Evolutionary conservation across 805 yeast genomes (phyloP).

Genomic region (Wickerhamiella slavikovae): DNA sequence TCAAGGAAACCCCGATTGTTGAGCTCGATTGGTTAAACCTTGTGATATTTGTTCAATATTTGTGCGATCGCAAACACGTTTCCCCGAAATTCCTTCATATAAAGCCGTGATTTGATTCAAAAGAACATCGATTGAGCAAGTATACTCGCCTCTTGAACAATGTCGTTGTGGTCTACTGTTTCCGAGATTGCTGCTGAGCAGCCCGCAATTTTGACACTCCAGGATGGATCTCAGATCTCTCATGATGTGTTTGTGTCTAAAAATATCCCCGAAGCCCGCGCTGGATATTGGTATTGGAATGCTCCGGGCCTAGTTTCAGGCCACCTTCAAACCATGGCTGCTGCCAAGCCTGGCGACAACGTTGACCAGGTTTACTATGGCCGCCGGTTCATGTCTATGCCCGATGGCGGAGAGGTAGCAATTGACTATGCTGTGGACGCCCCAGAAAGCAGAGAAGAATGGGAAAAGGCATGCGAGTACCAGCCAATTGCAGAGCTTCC

Average conservation of each 20-base stretch:
- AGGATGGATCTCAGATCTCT: slow-evolving; percentile 3
- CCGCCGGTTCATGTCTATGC: slow-evolving; percentile 40
- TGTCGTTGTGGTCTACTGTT: slow-evolving; percentile 7
- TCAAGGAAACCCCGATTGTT: no score
- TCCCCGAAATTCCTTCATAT: no score
- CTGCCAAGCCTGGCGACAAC: slow-evolving; percentile 34
- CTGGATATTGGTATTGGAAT: slow-evolving; percentile 31
- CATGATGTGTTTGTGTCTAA: slow-evolving; percentile 15
- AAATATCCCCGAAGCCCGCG: slow-evolving; percentile 25
- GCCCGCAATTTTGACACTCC: slow-evolving; percentile 5
- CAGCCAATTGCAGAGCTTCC: slow-evolving; percentile 16
- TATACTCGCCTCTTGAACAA: no score
- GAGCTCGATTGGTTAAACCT: no score
- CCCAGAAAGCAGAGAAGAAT: slow-evolving; percentile 17
- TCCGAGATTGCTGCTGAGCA: slow-evolving; percentile 3
- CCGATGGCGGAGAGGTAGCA: slow-evolving; percentile 56
- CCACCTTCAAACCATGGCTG: slow-evolving; percentile 54
- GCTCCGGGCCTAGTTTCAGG: slow-evolving; percentile 53
- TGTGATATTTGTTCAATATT: no score
- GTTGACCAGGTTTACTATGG: slow-evolving; percentile 49
- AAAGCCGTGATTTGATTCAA: no score
- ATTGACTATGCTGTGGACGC: slow-evolving; percentile 46
- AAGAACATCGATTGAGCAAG: no score
- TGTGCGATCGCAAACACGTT: no score
- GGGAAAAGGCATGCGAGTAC: slow-evolving; percentile 14